Conservation (phyloP, 2,329 filamentous ascomycete species). For the Fusarium domesticum region DNA sequence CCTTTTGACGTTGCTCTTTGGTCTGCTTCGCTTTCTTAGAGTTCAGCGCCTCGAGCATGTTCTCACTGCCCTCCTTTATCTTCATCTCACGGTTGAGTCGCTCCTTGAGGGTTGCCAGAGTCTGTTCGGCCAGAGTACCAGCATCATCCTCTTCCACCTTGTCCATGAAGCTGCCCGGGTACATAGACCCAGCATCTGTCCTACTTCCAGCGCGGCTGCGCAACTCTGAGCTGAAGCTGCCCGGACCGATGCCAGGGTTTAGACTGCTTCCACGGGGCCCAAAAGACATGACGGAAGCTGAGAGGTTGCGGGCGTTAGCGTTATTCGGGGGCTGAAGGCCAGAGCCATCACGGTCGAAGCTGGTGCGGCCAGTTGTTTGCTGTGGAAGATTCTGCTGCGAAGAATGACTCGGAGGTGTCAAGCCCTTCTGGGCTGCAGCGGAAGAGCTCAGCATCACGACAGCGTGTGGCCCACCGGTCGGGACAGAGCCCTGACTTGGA, state of each 20-base stretch:
- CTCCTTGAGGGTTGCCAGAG: constrained; percentile 73
- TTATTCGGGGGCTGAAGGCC: constrained; percentile 51
- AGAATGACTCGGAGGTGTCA: constrained; percentile 33
- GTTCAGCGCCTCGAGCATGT: constrained; percentile 92
- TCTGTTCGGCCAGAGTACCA: constrained; percentile 61
- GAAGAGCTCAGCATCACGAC: constrained; percentile 35
- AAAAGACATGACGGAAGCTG: constrained; percentile 58
- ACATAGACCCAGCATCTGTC: constrained; percentile 35
- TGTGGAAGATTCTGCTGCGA: constrained; percentile 39
- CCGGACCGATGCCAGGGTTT: constrained; percentile 67
- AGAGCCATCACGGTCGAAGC: constrained; percentile 53
- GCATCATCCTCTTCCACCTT: constrained; percentile 62
- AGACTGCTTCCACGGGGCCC: constrained; percentile 67
- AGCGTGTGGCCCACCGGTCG: constrained; percentile 37
- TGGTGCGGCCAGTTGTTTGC: constrained; percentile 27
- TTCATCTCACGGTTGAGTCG: constrained; percentile 93
- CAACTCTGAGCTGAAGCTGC: constrained; percentile 87
- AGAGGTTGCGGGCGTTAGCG: constrained; percentile 43
- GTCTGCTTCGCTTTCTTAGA: constrained; percentile 94
- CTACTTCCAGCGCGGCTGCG: constrained; percentile 54
- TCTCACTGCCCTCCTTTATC: constrained; percentile 97
- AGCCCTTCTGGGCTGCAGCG: constrained; percentile 32
- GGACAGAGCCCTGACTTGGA: constrained; percentile 38
- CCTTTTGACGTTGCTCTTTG: constrained; percentile 74
- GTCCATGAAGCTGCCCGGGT: constrained; percentile 46